Conservation (phyloP, 83 land plant genomes). For the Thuja plicata region DNA sequence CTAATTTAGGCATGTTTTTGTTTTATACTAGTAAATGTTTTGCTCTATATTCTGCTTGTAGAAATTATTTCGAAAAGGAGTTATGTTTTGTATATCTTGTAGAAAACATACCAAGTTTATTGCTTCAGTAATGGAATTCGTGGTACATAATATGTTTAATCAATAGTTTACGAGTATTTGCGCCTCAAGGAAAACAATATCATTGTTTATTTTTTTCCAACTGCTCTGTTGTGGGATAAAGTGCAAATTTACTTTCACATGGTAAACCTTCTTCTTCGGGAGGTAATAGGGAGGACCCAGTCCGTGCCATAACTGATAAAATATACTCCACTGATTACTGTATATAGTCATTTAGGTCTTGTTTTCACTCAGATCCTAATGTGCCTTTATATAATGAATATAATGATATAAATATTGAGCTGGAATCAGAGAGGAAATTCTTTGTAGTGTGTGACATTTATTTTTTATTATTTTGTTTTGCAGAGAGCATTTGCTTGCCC, state of each 20-base stretch:
- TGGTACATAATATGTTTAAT: background rate
- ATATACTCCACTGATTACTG: background rate
- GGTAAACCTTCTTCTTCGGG: background rate
- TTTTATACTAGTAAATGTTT: background rate
- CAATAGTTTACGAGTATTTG: background rate
- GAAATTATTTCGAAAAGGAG: background rate
- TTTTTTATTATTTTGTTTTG: background rate
- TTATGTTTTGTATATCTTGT: background rate
- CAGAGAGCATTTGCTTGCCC: constrained; percentile 72
- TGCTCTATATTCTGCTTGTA: background rate
- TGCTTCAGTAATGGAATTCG: background rate
- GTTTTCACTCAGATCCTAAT: background rate
- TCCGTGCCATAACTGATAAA: background rate
- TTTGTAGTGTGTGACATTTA: background rate
- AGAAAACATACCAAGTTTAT: background rate
- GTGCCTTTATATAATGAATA: background rate
- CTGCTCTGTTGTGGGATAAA: background rate
- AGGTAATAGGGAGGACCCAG: background rate
- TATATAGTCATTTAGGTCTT: too few relatives aligned
- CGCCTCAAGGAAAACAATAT: background rate
- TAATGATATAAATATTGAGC: background rate
- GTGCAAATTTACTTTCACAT: background rate
- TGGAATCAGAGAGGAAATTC: constrained; percentile 21
- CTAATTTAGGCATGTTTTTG: background rate
- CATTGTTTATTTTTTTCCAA: too few relatives aligned